Percentiles rank a stretch among this genome's conserved stretches.
phyloP scores from a whole-genome alignment of 805 yeast species.

The Schwanniomyces pseudopolymorphus region DNA sequence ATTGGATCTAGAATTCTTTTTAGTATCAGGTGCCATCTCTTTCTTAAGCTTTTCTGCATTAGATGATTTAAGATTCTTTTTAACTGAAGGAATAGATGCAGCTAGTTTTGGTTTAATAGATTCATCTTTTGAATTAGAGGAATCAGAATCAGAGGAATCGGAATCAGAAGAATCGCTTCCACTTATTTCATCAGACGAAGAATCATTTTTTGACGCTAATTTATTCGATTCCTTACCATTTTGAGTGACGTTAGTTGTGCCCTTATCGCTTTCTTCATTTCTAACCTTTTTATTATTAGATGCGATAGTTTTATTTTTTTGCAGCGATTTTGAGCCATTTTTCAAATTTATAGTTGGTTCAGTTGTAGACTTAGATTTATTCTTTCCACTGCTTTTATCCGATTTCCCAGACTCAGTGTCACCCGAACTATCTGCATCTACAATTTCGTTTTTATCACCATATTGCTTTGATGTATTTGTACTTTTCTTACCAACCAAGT shows the following conservation, averaged over 20 bases:
- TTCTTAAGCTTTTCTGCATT: not conserved
- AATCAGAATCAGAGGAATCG: slow-evolving; percentile 11
- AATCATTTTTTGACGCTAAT: not conserved
- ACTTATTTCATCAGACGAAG: not conserved
- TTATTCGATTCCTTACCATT: not conserved
- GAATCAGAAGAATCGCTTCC: not conserved
- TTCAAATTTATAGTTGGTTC: not conserved
- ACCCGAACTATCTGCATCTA: not conserved
- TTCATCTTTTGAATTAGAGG: slow-evolving; percentile 5
- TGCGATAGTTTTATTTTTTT: not conserved
- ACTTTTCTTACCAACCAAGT: not conserved
- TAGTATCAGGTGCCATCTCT: not conserved
- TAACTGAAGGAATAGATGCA: slow-evolving; percentile 5
- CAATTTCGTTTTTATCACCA: not conserved
- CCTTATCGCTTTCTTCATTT: not conserved
- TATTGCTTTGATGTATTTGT: not conserved
- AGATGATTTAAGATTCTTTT: not conserved
- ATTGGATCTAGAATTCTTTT: not conserved
- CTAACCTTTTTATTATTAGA: not conserved
- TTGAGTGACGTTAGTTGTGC: no score
- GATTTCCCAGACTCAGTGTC: not conserved
- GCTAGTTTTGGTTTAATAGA: slow-evolving; percentile 9
- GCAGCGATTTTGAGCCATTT: not conserved
- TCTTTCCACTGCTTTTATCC: not conserved
- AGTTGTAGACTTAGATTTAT: not conserved